These are phyloP conservation scores for Paecilomyces variotii DNA, from an alignment of 2,329 filamentous ascomycete species.

Conservation along the genomic window DNA sequence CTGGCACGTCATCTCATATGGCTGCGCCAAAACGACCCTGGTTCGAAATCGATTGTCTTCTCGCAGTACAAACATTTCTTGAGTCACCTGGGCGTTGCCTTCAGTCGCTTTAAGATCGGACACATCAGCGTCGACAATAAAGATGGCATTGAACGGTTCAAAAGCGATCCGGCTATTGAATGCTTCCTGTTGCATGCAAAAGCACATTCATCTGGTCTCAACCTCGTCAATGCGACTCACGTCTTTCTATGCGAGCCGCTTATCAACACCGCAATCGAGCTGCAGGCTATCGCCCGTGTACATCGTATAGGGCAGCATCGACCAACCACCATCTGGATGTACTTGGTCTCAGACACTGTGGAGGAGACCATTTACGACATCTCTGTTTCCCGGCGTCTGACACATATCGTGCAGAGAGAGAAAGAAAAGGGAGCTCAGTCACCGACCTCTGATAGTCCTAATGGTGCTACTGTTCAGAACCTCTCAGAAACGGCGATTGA, in stretches of 20 bases:
- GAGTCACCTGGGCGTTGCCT: conserved; percentile 61
- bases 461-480: conserved; percentile 16
- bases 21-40: conserved; percentile 75
- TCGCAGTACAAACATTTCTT: conserved; percentile 84
- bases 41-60: conserved; percentile 88
- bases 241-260: conserved; percentile 92
- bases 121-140: conserved; percentile 61
- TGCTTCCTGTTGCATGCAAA: conserved; percentile 86
- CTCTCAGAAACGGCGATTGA: conserved; percentile 60
- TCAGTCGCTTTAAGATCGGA: conserved; percentile 64
- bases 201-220: conserved; percentile 79
- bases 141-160: conserved; percentile 67
- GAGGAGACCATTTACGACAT: conserved; percentile 89
- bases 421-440: conserved; percentile 20
- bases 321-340: conserved; percentile 90
- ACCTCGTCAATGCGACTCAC: conserved; percentile 85
- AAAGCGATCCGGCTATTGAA: conserved; percentile 62
- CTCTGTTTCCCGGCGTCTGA: conserved; percentile 68
- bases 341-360: conserved; percentile 81
- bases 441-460: conserved; percentile 27
- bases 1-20: conserved; percentile 74
- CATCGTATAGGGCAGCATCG: conserved; percentile 87
- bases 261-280: conserved; percentile 84
- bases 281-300: conserved; percentile 90
- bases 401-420: conserved; percentile 57